Evolutionary conservation across 2,329 filamentous ascomycete species (phyloP).

Genomic region (Fusarium sambucinum): DNA sequence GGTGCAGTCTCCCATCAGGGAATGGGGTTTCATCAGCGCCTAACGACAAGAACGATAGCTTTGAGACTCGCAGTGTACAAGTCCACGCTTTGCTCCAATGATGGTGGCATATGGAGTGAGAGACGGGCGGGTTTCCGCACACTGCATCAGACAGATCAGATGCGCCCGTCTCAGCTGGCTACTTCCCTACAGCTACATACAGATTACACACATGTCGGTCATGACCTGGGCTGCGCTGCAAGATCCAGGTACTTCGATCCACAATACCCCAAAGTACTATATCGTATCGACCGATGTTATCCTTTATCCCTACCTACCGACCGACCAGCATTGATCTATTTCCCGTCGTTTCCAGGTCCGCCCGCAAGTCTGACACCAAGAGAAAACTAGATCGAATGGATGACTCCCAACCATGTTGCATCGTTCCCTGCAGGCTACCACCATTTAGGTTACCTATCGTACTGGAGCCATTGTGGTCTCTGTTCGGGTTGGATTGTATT

Average conservation of each 20-base stretch:
- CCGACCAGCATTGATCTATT: conserved; percentile 8
- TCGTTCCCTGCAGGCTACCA: conserved; percentile 33
- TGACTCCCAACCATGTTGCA: conserved; percentile 27
- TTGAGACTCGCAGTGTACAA: conserved; percentile 12
- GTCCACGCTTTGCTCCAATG: conserved; percentile 7
- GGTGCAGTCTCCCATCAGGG: conserved; percentile 14
- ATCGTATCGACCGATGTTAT: conserved; percentile 30
- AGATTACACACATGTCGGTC: conserved; percentile 16
- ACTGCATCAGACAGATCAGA: conserved; percentile 27
- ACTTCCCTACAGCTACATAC: not conserved
- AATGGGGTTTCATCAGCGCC: conserved; percentile 8
- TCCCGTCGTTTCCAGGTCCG: conserved; percentile 13
- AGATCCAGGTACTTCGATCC: conserved; percentile 41
- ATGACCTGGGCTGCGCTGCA: conserved; percentile 28
- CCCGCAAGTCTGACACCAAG: conserved; percentile 33
- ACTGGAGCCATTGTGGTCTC: conserved; percentile 17
- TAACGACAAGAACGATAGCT: conserved; percentile 13
- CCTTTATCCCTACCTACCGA: conserved; percentile 11
- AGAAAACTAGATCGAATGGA: conserved; percentile 42
- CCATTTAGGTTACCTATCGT: conserved; percentile 23
- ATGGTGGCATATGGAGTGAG: not conserved
- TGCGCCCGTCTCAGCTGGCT: conserved; percentile 20
- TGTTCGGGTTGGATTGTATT: conserved; percentile 6
- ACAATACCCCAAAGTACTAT: conserved; percentile 21
- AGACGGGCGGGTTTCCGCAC: conserved; percentile 8